Conservation (phyloP, 192 early-diverging fungal genomes). For the Coemansia sp. region DNA sequence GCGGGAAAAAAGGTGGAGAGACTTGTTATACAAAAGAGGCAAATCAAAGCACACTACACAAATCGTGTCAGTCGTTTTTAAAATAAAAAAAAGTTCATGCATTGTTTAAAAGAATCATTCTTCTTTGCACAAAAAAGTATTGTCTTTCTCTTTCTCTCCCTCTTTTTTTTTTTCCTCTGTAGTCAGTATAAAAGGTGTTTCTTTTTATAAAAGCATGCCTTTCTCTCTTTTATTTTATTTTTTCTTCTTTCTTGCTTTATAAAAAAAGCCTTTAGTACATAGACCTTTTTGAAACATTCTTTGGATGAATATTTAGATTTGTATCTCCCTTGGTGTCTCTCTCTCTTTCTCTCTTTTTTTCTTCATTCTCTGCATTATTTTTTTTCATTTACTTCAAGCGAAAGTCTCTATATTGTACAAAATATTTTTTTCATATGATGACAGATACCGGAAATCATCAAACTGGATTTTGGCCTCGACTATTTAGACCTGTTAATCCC, state of each 20-base stretch:
- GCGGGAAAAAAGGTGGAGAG: background rate
- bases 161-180: no score
- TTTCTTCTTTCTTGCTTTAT: background rate
- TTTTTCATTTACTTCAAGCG: background rate
- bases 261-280: background rate
- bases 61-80: background rate
- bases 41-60: background rate
- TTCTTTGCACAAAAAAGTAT: background rate
- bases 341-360: background rate
- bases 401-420: background rate
- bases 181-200: no score
- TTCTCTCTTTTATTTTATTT: background rate
- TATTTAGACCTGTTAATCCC: constrained; percentile 5
- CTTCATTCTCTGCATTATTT: background rate
- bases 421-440: background rate
- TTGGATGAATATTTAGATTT: background rate
- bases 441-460: background rate
- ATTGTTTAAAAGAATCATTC: background rate
- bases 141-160: no score
- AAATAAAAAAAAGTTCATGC: no score
- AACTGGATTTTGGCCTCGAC: constrained; percentile 29
- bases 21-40: background rate
- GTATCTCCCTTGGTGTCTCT: background rate
- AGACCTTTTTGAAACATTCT: background rate
- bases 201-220: background rate